Base-by-base conservation (phyloP, 352 stramenopile species). In the Globisporangium rhizosaccharum region DNA sequence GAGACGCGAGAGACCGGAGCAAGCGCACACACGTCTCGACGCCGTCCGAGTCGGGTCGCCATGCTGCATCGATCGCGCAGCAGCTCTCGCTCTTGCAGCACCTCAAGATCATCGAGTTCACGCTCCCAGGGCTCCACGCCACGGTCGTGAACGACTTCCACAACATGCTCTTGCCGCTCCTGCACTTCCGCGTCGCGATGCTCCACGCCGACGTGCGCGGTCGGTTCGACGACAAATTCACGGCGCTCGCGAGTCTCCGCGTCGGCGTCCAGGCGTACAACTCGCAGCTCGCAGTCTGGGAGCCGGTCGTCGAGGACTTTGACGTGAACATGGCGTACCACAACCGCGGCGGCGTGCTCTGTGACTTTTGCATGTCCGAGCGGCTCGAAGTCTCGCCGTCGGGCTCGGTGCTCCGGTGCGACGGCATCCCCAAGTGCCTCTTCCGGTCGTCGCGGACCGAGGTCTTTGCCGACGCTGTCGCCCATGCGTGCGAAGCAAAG, bases 111-210 rank as follows among this genome's bases (percentile, higher is more conserved):
- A 63, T 91, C 48, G 74, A 92, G 52, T 82, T 94, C 53, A 84
- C 70, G 41, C 65, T 94, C 0, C 82, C 85, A 30, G 85, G 82
- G 12, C 63, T 94, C 33, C 88, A 91, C 36, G 81, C 84, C 10
- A 94, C 85, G 8, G 70, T 94, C 28, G 75, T 94, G 15, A 94
- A 94, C 57, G 85, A 94, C 59, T 92, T 92, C 41, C 82, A 94
- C 65, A 92, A 94, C 53, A 94, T 94, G 85, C 60, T 92, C 45
- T 62, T 94, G 15, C 85, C 85, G 2, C 48, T 94, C 42, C 60
- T 94, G 63, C 85, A 94, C 55, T 76, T 90, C n/a, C 81, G 81
- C 11, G 62, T 92, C 15, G 67, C 71, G 12, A 76, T 73, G n/a
- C 61, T 94, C n/a, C 73, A 88, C 49, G 63, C 85, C 0, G 78